phyloP scores from a whole-genome alignment of 192 early-diverging fungal species.

The Pilaira anomala region DNA sequence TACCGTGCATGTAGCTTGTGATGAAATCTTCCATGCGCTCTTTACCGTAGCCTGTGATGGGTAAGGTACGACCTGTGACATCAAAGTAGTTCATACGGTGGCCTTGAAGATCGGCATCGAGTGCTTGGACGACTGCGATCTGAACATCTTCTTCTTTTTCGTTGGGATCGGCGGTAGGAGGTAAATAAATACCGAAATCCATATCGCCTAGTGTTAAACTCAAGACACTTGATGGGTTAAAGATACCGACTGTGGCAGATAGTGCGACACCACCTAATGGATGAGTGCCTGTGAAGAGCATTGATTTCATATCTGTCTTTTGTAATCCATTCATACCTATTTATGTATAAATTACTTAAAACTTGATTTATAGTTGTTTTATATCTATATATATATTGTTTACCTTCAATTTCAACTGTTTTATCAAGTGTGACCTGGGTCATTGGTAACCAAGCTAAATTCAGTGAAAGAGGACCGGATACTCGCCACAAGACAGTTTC shows the following conservation, averaged over 20 bases:
- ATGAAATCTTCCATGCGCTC: constrained; percentile 23
- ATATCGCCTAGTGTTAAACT: constrained; percentile 34
- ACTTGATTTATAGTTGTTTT: not conserved
- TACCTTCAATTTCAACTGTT: constrained; percentile 18
- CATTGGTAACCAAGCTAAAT: constrained; percentile 13
- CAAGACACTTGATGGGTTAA: constrained; percentile 34
- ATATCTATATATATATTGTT: not conserved
- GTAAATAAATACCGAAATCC: constrained; percentile 37
- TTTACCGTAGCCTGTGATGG: constrained; percentile 7
- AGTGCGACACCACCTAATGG: constrained; percentile 29
- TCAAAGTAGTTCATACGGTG: constrained; percentile 30
- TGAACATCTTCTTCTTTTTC: constrained; percentile 21
- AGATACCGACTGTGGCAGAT: constrained; percentile 22
- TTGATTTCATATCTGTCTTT: constrained; percentile 22
- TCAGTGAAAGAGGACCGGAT: not conserved
- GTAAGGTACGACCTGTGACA: constrained; percentile 24
- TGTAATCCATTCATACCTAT: constrained; percentile 38
- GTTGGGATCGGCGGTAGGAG: not conserved
- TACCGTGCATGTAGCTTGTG: constrained; percentile 30
- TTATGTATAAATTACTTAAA: not conserved
- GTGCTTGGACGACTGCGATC: constrained; percentile 32
- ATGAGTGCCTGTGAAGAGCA: constrained; percentile 32
- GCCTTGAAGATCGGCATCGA: constrained; percentile 23
- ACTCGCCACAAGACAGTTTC: constrained; percentile 17
- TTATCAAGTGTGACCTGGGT: constrained; percentile 6